phyloP scores from a whole-genome alignment of 1,139 yeast species.

The Kurtzmaniella quercitrusa region DNA sequence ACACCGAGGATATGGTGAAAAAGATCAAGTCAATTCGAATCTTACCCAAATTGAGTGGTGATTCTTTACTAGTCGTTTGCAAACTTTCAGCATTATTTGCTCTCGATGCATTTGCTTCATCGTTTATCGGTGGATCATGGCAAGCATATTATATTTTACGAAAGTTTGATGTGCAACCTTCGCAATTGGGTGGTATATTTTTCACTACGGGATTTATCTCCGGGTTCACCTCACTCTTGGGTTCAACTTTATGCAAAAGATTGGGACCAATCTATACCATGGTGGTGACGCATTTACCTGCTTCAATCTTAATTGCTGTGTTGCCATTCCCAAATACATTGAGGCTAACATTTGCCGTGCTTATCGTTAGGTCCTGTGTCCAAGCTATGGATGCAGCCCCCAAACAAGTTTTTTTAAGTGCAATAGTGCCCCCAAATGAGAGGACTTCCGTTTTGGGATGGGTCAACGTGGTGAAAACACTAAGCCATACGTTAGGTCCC shows the following conservation, averaged over 20 bases:
- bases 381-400: conserved; percentile 46
- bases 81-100: conserved; percentile 36
- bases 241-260: conserved; percentile 40
- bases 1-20: neutral
- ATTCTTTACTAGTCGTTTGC: conserved; percentile 18
- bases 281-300: conserved; percentile 42
- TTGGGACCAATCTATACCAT: conserved; percentile 43
- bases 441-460: conserved; percentile 39
- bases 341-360: conserved; percentile 24
- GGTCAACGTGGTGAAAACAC: conserved; percentile 39
- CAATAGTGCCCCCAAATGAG: conserved; percentile 32
- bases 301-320: conserved; percentile 34
- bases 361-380: conserved; percentile 32
- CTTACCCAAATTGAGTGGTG: conserved; percentile 2
- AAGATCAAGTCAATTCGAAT: conserved; percentile 1
- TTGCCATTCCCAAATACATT: conserved; percentile 35
- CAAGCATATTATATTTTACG: conserved; percentile 36
- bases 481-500: conserved; percentile 39
- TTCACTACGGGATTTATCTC: conserved; percentile 36
- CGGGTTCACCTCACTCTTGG: conserved; percentile 37
- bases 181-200: conserved; percentile 36
- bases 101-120: conserved; percentile 42
- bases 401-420: conserved; percentile 39
- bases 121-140: conserved; percentile 44
- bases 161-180: conserved; percentile 30